Percentiles rank a stretch among this genome's conserved stretches.
phyloP scores from a whole-genome alignment of 116 monocot species.

The Papilionanthe hybrid region DNA sequence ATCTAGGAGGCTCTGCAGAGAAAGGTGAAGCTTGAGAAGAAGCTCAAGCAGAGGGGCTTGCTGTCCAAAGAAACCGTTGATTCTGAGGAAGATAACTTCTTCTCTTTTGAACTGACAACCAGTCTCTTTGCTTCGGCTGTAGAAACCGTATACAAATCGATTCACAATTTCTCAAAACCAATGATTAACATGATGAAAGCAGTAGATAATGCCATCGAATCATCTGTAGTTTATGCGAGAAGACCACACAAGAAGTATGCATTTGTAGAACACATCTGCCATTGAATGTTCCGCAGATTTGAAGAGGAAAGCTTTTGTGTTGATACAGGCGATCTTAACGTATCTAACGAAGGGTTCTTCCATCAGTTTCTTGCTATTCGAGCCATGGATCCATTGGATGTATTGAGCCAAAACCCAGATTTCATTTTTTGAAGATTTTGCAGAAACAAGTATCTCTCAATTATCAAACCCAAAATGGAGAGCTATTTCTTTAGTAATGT shows the following conservation, averaged over 20 bases:
- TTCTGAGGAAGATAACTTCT: conserved; percentile 56
- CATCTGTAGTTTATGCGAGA: conserved; percentile 61
- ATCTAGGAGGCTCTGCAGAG: conserved; percentile 71
- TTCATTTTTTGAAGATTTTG: conserved; percentile 84
- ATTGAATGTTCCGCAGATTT: conserved; percentile 84
- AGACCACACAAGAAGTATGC: conserved; percentile 94
- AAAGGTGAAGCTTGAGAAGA: conserved; percentile 83
- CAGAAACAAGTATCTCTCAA: conserved; percentile 58
- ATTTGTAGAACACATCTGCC: conserved; percentile 80
- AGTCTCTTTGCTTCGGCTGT: conserved; percentile 58
- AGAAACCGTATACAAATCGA: conserved; percentile 55
- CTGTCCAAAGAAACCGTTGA: conserved; percentile 48
- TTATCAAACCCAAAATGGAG: conserved; percentile 88
- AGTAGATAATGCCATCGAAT: conserved; percentile 63
- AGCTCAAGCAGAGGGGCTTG: conserved; percentile 84
- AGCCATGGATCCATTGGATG: conserved; percentile 81
- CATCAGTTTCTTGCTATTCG: conserved; percentile 72
- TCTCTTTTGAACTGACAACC: conserved; percentile 64
- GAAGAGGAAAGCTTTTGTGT: conserved; percentile 71
- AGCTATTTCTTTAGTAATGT: conserved; percentile 81
- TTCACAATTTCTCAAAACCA: conserved; percentile 92
- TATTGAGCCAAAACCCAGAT: conserved; percentile 82
- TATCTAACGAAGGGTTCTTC: conserved; percentile 66
- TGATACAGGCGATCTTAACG: conserved; percentile 27
- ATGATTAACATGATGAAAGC: conserved; percentile 97